Evolutionary conservation across 192 early-diverging fungal genomes (phyloP).

Genomic region (Mortierella hygrophila): DNA sequence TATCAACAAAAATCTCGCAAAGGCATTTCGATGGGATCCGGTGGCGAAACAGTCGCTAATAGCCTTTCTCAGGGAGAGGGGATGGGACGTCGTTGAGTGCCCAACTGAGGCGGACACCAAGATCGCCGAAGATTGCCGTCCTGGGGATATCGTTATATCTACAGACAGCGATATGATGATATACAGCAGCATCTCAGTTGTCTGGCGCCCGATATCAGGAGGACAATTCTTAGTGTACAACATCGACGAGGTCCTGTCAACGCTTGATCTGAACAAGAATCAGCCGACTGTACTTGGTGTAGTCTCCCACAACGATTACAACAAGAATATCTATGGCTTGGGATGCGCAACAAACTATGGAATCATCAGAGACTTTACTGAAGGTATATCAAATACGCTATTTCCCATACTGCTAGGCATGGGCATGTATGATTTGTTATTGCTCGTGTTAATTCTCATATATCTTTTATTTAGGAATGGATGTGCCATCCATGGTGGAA

Average conservation of each 20-base stretch:
- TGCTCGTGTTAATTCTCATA: too few relatives aligned
- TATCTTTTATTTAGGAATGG: too few relatives aligned
- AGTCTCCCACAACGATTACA: background rate
- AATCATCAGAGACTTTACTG: background rate
- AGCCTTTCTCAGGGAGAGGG: background rate
- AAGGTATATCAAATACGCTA: too few relatives aligned
- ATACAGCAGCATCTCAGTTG: background rate
- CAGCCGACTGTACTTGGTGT: background rate
- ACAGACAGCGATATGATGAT: slow-evolving; percentile 5
- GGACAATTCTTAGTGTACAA: background rate
- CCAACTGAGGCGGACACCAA: slow-evolving; percentile 12
- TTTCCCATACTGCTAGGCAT: too few relatives aligned
- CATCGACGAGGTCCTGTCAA: background rate
- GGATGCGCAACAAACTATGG: background rate
- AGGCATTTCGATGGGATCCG: background rate
- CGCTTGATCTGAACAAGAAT: background rate
- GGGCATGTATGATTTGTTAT: too few relatives aligned
- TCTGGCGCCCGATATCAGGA: background rate
- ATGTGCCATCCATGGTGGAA: too few relatives aligned
- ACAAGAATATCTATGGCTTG: background rate
- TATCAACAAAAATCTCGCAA: background rate
- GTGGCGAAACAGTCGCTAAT: background rate
- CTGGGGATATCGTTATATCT: slow-evolving; percentile 8
- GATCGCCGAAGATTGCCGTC: background rate
- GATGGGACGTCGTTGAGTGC: slow-evolving; percentile 6